These are phyloP conservation scores for Sclerotinia nivalis DNA, from an alignment of 2,329 filamentous ascomycete genomes.

Conservation along the genomic window DNA sequence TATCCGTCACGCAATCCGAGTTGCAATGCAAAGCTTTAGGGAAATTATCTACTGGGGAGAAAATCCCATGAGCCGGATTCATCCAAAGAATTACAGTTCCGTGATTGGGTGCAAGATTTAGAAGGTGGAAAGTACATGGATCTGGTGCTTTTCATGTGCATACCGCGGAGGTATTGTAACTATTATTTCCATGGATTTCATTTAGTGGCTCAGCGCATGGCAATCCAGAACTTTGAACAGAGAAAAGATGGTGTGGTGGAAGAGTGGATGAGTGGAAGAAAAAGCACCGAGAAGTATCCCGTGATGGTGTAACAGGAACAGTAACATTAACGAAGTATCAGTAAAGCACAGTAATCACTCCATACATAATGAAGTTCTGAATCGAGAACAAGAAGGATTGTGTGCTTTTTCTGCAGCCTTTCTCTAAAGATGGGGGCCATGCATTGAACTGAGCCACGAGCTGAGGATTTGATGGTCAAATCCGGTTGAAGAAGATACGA, in stretches of 20 bases:
- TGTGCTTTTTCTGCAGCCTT: too few species aligned
- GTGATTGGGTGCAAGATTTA: background rate
- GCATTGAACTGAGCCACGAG: slow-evolving; percentile 13
- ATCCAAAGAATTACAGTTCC: background rate
- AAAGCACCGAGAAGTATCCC: slow-evolving; percentile 7
- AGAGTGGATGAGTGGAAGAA: background rate
- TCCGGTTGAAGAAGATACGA: background rate
- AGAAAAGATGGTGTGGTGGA: background rate
- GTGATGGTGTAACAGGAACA: slow-evolving; percentile 5
- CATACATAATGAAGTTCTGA: background rate
- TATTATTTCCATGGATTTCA: background rate
- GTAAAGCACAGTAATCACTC: background rate
- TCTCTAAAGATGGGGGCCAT: background rate
- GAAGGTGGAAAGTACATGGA: slow-evolving; percentile 5
- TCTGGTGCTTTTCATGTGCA: slow-evolving; percentile 4
- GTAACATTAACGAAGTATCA: background rate
- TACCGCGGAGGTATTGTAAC: slow-evolving; percentile 8
- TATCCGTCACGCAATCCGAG: background rate
- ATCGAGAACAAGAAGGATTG: background rate
- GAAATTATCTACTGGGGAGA: background rate
- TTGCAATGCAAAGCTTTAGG: background rate
- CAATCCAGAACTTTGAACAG: background rate
- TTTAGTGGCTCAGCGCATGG: slow-evolving; percentile 17
- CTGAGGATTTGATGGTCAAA: slow-evolving; percentile 11
- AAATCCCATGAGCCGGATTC: background rate